Conservation (phyloP, 305 asterid genomes). For the Rubia peregrina region DNA sequence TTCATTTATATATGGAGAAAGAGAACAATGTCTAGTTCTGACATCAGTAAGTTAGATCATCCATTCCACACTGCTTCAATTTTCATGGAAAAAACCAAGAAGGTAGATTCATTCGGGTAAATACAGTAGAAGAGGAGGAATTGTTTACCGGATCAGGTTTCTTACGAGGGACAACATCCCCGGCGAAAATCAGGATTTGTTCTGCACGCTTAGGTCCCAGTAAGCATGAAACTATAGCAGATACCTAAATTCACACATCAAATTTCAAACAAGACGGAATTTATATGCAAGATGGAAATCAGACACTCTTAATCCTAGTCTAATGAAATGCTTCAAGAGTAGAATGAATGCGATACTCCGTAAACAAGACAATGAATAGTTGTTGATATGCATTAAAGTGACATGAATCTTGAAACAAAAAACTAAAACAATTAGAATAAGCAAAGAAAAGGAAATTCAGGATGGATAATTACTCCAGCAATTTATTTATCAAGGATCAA, state of each 20-base stretch:
- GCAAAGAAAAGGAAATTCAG: neutral
- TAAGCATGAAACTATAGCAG: slow-evolving; percentile 86
- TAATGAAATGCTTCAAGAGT: neutral
- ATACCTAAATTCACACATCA: slow-evolving; percentile 42
- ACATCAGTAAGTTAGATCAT: no score
- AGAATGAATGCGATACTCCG: neutral
- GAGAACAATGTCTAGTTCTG: neutral
- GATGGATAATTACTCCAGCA: no score
- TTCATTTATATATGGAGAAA: neutral
- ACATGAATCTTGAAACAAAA: neutral
- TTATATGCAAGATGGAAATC: neutral
- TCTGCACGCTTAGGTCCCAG: slow-evolving; percentile 75
- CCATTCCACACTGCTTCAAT: no score
- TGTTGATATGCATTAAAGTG: neutral
- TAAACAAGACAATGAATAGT: neutral
- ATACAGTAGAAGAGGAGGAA: slow-evolving; percentile 13
- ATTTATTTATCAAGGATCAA: no score
- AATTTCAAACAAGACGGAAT: neutral
- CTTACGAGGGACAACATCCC: slow-evolving; percentile 93
- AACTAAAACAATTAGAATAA: neutral
- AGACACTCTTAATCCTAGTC: neutral
- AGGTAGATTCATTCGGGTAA: neutral
- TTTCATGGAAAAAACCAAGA: neutral
- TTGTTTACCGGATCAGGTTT: slow-evolving; percentile 89
- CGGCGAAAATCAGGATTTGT: slow-evolving; percentile 80